These are phyloP conservation scores for Lactarius sanguifluus DNA, from an alignment of 768 basidiomycete genomes.

Conservation along the genomic window DNA sequence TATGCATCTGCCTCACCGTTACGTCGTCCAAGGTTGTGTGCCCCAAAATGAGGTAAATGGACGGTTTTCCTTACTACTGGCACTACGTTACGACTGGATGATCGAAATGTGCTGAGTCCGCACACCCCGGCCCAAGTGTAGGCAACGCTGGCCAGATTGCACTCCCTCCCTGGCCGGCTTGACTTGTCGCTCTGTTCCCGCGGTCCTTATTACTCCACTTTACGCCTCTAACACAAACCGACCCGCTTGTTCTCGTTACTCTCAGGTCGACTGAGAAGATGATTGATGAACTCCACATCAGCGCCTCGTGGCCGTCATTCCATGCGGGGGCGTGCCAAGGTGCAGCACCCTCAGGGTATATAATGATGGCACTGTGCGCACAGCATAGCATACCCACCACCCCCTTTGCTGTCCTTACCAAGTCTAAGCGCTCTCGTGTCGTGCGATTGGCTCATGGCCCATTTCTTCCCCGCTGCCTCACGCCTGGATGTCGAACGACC, in stretches of 20 bases:
- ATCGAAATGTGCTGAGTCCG: constrained; percentile 5
- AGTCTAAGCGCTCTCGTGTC: constrained; percentile 15
- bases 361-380: constrained; percentile 12
- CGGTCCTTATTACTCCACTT: neutral
- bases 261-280: neutral
- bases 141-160: neutral
- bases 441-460: constrained; percentile 24
- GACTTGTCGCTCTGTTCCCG: constrained; percentile 1
- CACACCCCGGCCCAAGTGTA: neutral
- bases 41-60: constrained; percentile 17
- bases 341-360: constrained; percentile 21
- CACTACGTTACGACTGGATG: neutral
- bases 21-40: neutral
- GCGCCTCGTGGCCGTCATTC: constrained; percentile 20
- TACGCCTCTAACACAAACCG: neutral
- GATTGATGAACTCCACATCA: constrained; percentile 6
- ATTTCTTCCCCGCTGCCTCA: constrained; percentile 28
- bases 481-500: constrained; percentile 24
- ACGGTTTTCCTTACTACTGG: neutral
- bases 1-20: neutral
- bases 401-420: constrained; percentile 14
- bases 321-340: constrained; percentile 13
- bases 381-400: constrained; percentile 6
- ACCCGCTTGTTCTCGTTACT: neutral
- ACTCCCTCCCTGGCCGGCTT: neutral